phyloP scores from a whole-genome alignment of 306 rosid genomes.

The Sechiopsis laciniata region DNA sequence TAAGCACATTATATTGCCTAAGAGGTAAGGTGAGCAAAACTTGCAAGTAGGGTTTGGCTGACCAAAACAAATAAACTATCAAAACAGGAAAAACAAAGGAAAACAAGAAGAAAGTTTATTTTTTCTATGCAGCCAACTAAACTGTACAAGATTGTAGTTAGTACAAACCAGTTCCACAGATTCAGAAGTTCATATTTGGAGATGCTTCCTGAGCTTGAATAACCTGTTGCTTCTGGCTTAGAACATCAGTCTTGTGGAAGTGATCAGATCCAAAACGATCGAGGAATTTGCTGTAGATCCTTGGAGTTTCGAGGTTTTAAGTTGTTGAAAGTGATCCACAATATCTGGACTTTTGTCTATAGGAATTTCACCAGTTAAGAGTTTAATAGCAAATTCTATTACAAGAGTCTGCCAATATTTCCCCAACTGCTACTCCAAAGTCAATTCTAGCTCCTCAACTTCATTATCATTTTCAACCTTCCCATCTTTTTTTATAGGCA shows the following conservation, averaged over 20 bases:
- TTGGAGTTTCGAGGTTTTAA: slow-evolving; percentile 33
- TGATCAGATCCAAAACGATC: slow-evolving; percentile 24
- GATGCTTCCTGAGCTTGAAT: slow-evolving; percentile 33
- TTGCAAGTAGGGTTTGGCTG: slow-evolving; percentile 2
- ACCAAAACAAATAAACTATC: background rate
- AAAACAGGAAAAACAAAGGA: background rate
- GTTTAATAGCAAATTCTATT: slow-evolving; percentile 24
- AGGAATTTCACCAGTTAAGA: slow-evolving; percentile 59
- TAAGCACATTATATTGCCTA: background rate
- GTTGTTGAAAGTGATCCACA: slow-evolving; percentile 39
- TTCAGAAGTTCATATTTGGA: slow-evolving; percentile 27
- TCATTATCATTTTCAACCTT: slow-evolving; percentile 18
- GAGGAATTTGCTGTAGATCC: slow-evolving; percentile 29
- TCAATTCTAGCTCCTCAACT: slow-evolving; percentile 49
- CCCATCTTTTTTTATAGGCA: no score
- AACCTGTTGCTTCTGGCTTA: slow-evolving; percentile 15
- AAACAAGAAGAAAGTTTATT: no score
- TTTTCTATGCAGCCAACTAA: slow-evolving; percentile 18
- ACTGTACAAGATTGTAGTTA: slow-evolving; percentile 32
- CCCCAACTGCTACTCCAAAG: slow-evolving; percentile 14
- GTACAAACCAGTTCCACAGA: slow-evolving; percentile 33
- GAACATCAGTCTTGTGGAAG: slow-evolving; percentile 21
- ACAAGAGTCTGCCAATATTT: no score
- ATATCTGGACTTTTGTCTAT: slow-evolving; percentile 39
- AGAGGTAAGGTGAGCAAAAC: background rate